Percentiles rank a stretch among this genome's conserved stretches.
Evolutionary conservation across 2,329 filamentous ascomycete species (phyloP).

Genomic region (Canariomyces notabilis): DNA sequence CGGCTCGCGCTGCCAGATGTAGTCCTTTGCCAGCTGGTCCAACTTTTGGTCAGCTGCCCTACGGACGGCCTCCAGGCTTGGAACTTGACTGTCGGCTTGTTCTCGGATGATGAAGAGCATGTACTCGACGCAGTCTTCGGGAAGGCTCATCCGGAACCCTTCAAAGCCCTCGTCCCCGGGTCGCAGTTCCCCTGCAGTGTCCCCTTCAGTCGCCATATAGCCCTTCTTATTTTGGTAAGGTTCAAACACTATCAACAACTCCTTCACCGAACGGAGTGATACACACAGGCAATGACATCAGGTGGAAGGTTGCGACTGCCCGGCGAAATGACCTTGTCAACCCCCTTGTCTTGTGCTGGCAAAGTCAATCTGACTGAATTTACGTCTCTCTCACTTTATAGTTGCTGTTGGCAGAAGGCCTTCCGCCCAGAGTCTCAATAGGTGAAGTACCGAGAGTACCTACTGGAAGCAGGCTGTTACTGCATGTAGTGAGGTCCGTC

Average conservation of each 20-base stretch:
- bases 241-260: not conserved
- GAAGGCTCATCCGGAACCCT: slow-evolving; percentile 42
- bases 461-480: no score
- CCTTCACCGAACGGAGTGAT: not conserved
- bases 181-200: slow-evolving; percentile 18
- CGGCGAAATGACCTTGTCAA: no score
- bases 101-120: slow-evolving; percentile 66
- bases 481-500: no score
- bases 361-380: no score
- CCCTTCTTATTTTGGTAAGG: not conserved
- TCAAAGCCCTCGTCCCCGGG: slow-evolving; percentile 27
- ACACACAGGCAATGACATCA: not conserved
- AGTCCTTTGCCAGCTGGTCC: slow-evolving; percentile 65
- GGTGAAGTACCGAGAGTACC: no score
- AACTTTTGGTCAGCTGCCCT: slow-evolving; percentile 61
- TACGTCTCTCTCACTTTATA: no score
- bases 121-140: slow-evolving; percentile 85
- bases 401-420: no score
- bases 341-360: no score
- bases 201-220: slow-evolving; percentile 10
- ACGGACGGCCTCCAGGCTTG: slow-evolving; percentile 65
- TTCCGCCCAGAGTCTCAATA: no score
- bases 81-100: slow-evolving; percentile 47
- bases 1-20: slow-evolving; percentile 90
- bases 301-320: no score